Evolutionary conservation across 23 red algal genomes (phyloP), one percentile per base, ranked within the genome.

Genomic region (Gracilaria domingensis): DNA sequence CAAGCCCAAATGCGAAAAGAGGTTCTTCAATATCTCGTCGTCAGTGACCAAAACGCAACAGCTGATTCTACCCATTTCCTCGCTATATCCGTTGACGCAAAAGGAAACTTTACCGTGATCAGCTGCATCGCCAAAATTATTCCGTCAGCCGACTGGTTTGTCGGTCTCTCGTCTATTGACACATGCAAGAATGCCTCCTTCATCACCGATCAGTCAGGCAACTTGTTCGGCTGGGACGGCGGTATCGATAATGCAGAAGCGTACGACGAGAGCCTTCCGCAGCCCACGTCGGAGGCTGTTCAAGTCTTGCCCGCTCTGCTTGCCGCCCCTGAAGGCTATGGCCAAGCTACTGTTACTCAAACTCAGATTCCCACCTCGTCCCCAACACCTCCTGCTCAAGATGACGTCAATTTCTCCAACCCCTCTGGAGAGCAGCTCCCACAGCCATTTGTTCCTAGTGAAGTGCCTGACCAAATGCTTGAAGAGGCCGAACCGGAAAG

Each of bases 61-160:
- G 72, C 72, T n/a, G 28, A 0, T 42, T n/a, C 39, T 13, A 30
- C 25, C 5, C 28, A 33, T 23, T 77, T 51, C 42, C 40, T 77
- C 21, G 72, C 42, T 42, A 45, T 77, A 26, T 77, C 72, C 9
- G 72, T 77, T 37, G 25, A 45, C 2, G 72, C 13, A 49, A 3
- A 16, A 17, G 38, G 72, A 0, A 77, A 69, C 81, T 85, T 85
- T 37, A 85, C 81, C 60, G 7, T 23, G 16, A 42, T 85, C 29
- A 69, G 59, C 26, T 85, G 81, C 57, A 69, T 85, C 20, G 81
- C 81, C 6, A 85, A 66, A 36, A 70, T 85, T 12, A 69, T 66
- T 0, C 81, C 81, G 18, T 85, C 81, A 30, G 54, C 81, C 81
- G 81, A 69, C 65, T 85, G 81, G 81, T 85, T 85, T 50, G 42